Evolutionary conservation across 805 yeast genomes (phyloP), one percentile per base, ranked within the genome.

Genomic region (Metschnikowia vanudenii): DNA sequence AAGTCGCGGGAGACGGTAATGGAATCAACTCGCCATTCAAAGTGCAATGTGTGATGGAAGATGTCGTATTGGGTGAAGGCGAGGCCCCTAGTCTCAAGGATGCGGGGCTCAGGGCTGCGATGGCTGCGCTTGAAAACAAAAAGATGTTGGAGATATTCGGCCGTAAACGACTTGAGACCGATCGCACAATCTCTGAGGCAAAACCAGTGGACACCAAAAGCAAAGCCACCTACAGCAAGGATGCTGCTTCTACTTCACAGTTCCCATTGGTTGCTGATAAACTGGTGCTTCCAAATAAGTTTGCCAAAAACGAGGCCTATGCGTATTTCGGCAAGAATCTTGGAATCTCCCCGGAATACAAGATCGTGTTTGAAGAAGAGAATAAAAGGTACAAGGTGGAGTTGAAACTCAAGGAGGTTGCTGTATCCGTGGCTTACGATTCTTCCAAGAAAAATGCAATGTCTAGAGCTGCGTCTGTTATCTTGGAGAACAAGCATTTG

Each of bases 81-180:
- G 68, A 65, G 6, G 98, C 88, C 2, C 73, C 77, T 19, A 84
- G 80, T 51, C 69, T 74, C 3, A 87, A 85, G 61, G 84, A 81
- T 24, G 98, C 97, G 0, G 94, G 96, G 0, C 64, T 80, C 18
- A 71, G 84, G 45, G 97, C 97, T 0, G 99, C 99, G 0, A 84
- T 84, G 82, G 70, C 73, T 42, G 96, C 92, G 0, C 68, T 92
- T 38, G 65, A 68, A 10, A 81, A 88, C 51, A 77, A 76, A 36
- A 69, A 68, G 0, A 47, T 80, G 26, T 70, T 89, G 39, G 91
- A 85, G 50, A 83, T 83, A 56, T 88, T 78, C 60, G 79, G 81
- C 12, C 71, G 73, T 34, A 49, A 74, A 17, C 70, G 96, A 71
- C 48, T 59, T 40, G 58, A 53, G 36, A 59, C 61, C 8, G 66